Percentiles rank a stretch among this genome's conserved stretches.
Conservation (phyloP, 2,329 filamentous ascomycete species). For the Curvularia spicifera region DNA sequence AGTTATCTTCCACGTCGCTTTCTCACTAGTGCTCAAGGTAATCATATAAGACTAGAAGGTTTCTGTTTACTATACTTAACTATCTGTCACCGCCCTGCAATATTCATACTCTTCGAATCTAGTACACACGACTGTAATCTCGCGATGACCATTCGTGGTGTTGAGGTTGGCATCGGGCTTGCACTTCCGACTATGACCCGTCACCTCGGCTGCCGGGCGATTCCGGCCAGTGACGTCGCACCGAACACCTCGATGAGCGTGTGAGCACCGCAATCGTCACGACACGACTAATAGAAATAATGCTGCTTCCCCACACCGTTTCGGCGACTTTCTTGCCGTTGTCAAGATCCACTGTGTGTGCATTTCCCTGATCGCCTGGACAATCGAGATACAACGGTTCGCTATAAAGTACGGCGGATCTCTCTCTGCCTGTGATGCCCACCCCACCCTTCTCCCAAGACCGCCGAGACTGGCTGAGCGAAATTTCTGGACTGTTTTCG, state of each 20-base stretch:
- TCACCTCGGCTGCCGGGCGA: slow-evolving; percentile 31
- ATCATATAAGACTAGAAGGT: too few relatives aligned
- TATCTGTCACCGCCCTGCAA: too few relatives aligned
- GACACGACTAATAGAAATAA: slow-evolving; percentile 25
- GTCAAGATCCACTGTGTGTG: slow-evolving; percentile 11
- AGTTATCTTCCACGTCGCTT: too few relatives aligned
- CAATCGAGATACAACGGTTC: background rate
- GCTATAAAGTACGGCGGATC: slow-evolving; percentile 4
- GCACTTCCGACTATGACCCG: slow-evolving; percentile 14
- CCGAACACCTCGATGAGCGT: slow-evolving; percentile 65
- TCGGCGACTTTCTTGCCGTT: slow-evolving; percentile 22
- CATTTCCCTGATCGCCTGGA: slow-evolving; percentile 12
- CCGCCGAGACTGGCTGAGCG: slow-evolving; percentile 45
- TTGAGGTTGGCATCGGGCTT: slow-evolving; percentile 21
- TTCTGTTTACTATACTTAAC: too few relatives aligned
- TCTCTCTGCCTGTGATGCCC: slow-evolving; percentile 32
- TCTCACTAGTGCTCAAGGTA: too few relatives aligned
- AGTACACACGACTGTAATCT: background rate
- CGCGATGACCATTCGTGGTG: slow-evolving; percentile 11
- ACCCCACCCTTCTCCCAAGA: slow-evolving; percentile 47
- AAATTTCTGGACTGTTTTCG: slow-evolving; percentile 38
- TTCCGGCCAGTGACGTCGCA: slow-evolving; percentile 71
- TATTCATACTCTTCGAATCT: too few relatives aligned
- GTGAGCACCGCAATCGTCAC: slow-evolving; percentile 69
- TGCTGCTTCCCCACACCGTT: slow-evolving; percentile 23